phyloP scores from a whole-genome alignment of 2,329 filamentous ascomycete genomes.

The Alternaria ventricosa region DNA sequence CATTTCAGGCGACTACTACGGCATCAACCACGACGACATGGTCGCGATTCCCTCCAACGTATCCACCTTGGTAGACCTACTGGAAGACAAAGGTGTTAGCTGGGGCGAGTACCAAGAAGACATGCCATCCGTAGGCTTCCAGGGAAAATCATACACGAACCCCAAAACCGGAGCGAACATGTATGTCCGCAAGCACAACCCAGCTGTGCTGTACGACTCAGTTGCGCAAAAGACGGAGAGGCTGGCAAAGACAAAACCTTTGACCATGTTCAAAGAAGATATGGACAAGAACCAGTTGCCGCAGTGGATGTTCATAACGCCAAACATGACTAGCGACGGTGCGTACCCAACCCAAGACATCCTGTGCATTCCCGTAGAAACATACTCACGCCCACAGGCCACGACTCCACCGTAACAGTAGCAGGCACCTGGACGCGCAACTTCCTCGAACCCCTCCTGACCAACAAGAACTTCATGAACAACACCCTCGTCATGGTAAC shows the following conservation, averaged over 20 bases:
- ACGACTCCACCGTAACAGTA: constrained; percentile 73
- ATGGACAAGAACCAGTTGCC: constrained; percentile 30
- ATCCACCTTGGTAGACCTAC: constrained; percentile 49
- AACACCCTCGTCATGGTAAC: constrained; percentile 77
- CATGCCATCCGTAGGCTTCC: constrained; percentile 75
- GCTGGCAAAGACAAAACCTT: constrained; percentile 75
- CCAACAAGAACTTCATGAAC: constrained; percentile 73
- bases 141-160: constrained; percentile 64
- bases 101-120: constrained; percentile 76
- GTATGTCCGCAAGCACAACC: constrained; percentile 86
- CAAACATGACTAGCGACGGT: constrained; percentile 77
- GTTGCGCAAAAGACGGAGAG: constrained; percentile 66
- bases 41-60: constrained; percentile 53
- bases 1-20: constrained; percentile 75
- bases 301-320: constrained; percentile 51
- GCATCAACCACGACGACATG: constrained; percentile 72
- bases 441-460: constrained; percentile 74
- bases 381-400: constrained; percentile 42
- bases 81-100: constrained; percentile 52
- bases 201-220: constrained; percentile 68
- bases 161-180: constrained; percentile 72
- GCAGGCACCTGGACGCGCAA: constrained; percentile 71
- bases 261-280: constrained; percentile 66
- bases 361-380: not conserved
- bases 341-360: not conserved